A percentile compares a stretch with the other conserved stretches of the same genome.
These are phyloP conservation scores for Perkinsus marinus DNA, from an alignment of 169 alveolate genomes.

Conservation along the genomic window DNA sequence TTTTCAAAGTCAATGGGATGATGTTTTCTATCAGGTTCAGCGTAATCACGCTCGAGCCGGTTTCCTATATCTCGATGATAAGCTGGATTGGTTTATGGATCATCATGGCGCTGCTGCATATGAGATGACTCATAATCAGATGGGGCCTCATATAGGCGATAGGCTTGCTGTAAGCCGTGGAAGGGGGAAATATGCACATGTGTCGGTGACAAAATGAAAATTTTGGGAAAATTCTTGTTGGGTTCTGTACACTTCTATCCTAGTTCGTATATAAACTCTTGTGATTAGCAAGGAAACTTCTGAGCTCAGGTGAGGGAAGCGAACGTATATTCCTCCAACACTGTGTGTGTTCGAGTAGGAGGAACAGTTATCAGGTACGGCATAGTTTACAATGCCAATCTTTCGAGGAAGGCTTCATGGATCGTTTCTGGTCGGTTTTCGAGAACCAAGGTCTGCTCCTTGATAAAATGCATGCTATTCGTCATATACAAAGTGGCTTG, in stretches of 20 bases:
- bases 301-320: too few species aligned
- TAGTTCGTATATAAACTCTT: too few species aligned
- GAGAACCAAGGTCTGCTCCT: background rate
- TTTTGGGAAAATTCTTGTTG: too few species aligned
- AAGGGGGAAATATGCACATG: too few species aligned
- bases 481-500: background rate
- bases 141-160: background rate
- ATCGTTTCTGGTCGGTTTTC: background rate
- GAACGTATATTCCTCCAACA: too few species aligned
- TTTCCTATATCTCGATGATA: conserved; percentile 17
- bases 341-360: too few species aligned
- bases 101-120: background rate
- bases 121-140: background rate
- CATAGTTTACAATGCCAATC: background rate
- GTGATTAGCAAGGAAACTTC: too few species aligned
- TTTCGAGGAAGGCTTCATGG: background rate
- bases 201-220: too few species aligned
- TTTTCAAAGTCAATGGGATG: too few species aligned
- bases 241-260: too few species aligned
- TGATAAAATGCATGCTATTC: background rate
- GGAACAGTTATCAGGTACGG: background rate
- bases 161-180: background rate
- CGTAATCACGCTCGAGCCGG: conserved; percentile 25
- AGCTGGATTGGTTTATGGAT: background rate
- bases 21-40: conserved; percentile 14